These are phyloP conservation scores for Verticillium nubilum DNA, from an alignment of 2,329 filamentous ascomycete genomes.

Conservation along the genomic window DNA sequence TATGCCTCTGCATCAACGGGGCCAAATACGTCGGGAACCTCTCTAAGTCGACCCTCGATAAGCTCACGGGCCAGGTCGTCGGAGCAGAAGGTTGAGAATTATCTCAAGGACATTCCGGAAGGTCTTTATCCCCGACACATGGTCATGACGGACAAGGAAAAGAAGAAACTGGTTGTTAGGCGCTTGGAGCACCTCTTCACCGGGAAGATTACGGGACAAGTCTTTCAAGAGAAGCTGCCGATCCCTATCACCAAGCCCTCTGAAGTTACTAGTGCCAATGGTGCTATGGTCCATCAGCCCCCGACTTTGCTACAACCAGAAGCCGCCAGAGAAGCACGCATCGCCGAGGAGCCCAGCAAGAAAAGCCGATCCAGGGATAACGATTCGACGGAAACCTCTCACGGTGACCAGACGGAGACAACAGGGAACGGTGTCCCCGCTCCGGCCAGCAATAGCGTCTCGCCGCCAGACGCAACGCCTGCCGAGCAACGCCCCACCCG, in stretches of 20 bases:
- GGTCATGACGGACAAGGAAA: conserved; percentile 64
- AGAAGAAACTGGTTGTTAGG: conserved; percentile 71
- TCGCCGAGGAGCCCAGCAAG: conserved; percentile 28
- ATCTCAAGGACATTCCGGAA: conserved; percentile 67
- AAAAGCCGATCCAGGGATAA: conserved; percentile 37
- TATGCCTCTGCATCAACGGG: conserved; percentile 63
- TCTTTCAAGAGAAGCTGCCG: not conserved
- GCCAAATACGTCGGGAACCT: conserved; percentile 36
- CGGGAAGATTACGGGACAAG: conserved; percentile 45
- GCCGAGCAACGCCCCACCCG: conserved; percentile 73
- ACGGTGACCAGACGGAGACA: conserved; percentile 40
- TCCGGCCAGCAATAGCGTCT: conserved; percentile 27
- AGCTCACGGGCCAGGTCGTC: conserved; percentile 33
- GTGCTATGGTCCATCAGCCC: conserved; percentile 29
- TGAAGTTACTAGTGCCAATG: conserved; percentile 20
- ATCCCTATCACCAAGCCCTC: not conserved
- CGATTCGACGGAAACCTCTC: conserved; percentile 38
- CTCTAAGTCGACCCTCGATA: conserved; percentile 28
- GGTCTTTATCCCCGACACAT: conserved; percentile 58
- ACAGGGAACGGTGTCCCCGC: conserved; percentile 29
- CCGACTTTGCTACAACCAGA: conserved; percentile 18
- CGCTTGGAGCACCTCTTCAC: conserved; percentile 78
- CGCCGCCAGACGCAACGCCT: conserved; percentile 30
- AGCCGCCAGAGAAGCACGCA: conserved; percentile 41
- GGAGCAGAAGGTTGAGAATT: conserved; percentile 61